Evolutionary conservation across 768 basidiomycete genomes (phyloP).

Genomic region (Holtermanniella nyarrowii): DNA sequence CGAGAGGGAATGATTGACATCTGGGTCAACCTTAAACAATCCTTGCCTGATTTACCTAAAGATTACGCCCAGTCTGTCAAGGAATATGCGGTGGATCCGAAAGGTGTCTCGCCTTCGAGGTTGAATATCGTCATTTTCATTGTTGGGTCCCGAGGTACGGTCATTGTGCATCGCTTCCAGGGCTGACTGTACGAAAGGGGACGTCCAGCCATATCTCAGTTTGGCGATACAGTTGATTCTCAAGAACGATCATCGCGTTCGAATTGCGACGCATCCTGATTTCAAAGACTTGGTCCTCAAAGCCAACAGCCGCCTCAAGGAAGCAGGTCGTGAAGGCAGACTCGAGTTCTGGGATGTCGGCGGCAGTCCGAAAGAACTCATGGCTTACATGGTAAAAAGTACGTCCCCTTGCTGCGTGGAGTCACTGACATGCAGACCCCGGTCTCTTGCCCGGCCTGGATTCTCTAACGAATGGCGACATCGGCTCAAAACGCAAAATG

Average conservation of each 20-base stretch:
- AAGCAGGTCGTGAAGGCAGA: conserved; percentile 10
- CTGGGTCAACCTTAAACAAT: conserved; percentile 45
- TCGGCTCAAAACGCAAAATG: conserved; percentile 53
- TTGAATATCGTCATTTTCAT: conserved; percentile 59
- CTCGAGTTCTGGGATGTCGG: conserved; percentile 56
- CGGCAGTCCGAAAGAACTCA: conserved; percentile 55
- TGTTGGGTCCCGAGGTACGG: conserved; percentile 53
- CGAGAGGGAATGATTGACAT: conserved; percentile 37
- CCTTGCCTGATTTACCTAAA: conserved; percentile 48
- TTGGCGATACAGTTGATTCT: conserved; percentile 47
- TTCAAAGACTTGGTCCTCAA: conserved; percentile 51
- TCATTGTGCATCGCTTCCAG: background rate
- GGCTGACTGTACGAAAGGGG: conserved; percentile 43
- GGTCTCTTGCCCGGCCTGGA: conserved; percentile 55
- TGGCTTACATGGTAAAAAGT: conserved; percentile 69
- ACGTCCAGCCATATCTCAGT: conserved; percentile 59
- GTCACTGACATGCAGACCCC: conserved; percentile 45
- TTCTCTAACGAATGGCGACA: conserved; percentile 55
- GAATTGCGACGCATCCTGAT: conserved; percentile 55
- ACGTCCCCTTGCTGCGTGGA: conserved; percentile 12
- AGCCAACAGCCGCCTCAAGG: conserved; percentile 35
- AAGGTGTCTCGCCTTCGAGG: conserved; percentile 38
- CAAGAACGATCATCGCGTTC: conserved; percentile 51
- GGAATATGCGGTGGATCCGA: conserved; percentile 46
- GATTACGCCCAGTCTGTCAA: conserved; percentile 46